These are phyloP conservation scores for Mycena vitilis DNA, from an alignment of 768 basidiomycete genomes.

Conservation along the genomic window DNA sequence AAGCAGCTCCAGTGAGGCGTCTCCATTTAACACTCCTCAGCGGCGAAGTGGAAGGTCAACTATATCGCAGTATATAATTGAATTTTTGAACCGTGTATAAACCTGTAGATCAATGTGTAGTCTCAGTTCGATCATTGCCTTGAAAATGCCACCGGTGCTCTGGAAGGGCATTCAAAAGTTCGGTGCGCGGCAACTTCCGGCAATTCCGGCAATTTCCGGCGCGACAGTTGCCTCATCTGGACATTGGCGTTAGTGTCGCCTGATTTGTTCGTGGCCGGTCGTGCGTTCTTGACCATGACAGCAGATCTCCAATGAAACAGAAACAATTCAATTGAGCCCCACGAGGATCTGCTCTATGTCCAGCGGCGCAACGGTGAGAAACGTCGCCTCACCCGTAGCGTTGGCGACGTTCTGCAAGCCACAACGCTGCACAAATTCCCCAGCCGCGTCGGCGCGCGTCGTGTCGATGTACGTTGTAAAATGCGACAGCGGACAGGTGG, in stretches of 20 bases:
- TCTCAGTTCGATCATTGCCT: no score
- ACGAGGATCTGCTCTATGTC: conserved; percentile 25
- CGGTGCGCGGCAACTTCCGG: no score
- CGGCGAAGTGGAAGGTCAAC: conserved; percentile 60
- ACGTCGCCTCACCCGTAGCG: conserved; percentile 41
- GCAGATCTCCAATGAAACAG: neutral
- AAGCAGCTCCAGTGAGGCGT: neutral
- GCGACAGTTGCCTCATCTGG: conserved; percentile 4
- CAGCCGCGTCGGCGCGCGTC: conserved; percentile 42
- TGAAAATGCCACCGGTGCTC: no score
- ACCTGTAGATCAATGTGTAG: no score
- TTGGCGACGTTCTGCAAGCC: conserved; percentile 43
- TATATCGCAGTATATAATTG: conserved; percentile 49
- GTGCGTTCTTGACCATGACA: neutral
- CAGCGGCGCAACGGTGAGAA: conserved; percentile 39
- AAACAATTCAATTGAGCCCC: conserved; percentile 36
- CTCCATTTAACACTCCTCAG: conserved; percentile 38
- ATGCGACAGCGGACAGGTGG: conserved; percentile 49
- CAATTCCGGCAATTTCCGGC: neutral
- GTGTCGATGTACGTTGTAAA: conserved; percentile 48
- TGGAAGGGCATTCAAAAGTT: no score
- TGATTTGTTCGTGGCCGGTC: neutral
- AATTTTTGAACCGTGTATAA: no score
- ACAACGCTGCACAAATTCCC: conserved; percentile 53
- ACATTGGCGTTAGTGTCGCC: neutral